phyloP scores from a whole-genome alignment of 1,284 basidiomycete species.

The Trichosporon inkin region DNA sequence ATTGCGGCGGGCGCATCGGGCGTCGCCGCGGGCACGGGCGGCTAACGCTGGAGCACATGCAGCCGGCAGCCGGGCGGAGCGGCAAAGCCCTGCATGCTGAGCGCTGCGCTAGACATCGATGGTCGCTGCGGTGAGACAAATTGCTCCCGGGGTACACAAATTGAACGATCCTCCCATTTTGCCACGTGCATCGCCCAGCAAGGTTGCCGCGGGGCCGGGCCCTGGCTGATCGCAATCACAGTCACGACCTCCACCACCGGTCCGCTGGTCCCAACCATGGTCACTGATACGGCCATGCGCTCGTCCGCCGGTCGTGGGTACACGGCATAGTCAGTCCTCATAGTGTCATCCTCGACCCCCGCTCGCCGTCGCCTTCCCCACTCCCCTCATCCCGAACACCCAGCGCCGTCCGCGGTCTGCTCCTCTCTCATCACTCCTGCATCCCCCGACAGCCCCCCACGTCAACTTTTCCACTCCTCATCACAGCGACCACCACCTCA shows the following conservation, averaged over 20 bases:
- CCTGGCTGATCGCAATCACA: constrained; percentile 7
- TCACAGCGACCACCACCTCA: constrained; percentile 4
- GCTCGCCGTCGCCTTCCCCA: not conserved
- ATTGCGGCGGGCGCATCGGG: too few species aligned
- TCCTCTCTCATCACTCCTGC: not conserved
- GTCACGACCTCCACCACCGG: not conserved
- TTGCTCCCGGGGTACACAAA: too few species aligned
- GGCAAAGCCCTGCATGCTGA: too few species aligned
- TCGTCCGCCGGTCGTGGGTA: not conserved
- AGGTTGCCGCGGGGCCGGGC: too few species aligned
- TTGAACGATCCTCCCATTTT: too few species aligned
- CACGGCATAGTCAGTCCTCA: not conserved
- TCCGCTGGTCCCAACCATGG: not conserved
- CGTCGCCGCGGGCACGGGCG: too few species aligned
- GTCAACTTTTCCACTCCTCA: not conserved
- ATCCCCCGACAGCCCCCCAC: not conserved
- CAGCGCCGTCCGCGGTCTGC: not conserved
- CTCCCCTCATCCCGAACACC: not conserved
- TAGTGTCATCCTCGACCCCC: not conserved
- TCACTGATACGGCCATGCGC: not conserved
- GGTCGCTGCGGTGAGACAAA: too few species aligned
- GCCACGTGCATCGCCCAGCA: too few species aligned
- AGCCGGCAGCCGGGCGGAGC: too few species aligned
- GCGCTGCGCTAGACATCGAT: too few species aligned
- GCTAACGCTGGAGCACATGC: too few species aligned